Evolutionary conservation across 176 grass and related monocot species (phyloP).

Genomic region (Triticum urartu): DNA sequence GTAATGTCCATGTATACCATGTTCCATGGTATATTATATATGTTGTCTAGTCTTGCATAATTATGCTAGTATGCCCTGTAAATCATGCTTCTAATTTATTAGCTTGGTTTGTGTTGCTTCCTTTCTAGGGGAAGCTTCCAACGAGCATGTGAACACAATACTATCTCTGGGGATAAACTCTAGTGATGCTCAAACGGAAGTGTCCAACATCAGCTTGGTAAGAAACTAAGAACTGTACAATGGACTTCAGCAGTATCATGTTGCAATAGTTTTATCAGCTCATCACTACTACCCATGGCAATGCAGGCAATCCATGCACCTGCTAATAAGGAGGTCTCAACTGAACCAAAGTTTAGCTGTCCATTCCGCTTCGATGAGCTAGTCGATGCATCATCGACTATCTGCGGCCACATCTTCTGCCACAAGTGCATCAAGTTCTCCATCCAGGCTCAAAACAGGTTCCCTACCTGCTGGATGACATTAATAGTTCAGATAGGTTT

Average conservation of each 20-base stretch:
- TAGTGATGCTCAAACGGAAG: no score
- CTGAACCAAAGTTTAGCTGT: conserved; percentile 55
- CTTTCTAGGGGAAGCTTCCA: not conserved
- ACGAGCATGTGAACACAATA: not conserved
- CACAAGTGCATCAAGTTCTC: conserved; percentile 50
- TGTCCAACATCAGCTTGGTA: not conserved
- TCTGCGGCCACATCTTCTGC: conserved; percentile 48
- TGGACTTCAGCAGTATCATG: not conserved
- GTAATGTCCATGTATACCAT: no score
- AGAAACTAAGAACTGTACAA: not conserved
- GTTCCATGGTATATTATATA: no score
- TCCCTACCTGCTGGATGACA: conserved; percentile 57
- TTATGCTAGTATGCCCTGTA: not conserved
- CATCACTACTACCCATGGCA: no score
- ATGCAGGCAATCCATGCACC: conserved; percentile 22
- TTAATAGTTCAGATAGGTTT: no score
- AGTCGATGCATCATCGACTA: conserved; percentile 59
- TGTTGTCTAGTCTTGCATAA: no score
- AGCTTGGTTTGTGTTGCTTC: not conserved
- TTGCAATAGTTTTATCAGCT: not conserved
- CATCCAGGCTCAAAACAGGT: conserved; percentile 57
- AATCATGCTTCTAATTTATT: not conserved
- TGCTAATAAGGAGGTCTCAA: conserved; percentile 22
- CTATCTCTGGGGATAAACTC: no score
- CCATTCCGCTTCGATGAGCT: conserved; percentile 66